Conservation (phyloP, 306 rosid species). For the Canavalia ensiformis region DNA sequence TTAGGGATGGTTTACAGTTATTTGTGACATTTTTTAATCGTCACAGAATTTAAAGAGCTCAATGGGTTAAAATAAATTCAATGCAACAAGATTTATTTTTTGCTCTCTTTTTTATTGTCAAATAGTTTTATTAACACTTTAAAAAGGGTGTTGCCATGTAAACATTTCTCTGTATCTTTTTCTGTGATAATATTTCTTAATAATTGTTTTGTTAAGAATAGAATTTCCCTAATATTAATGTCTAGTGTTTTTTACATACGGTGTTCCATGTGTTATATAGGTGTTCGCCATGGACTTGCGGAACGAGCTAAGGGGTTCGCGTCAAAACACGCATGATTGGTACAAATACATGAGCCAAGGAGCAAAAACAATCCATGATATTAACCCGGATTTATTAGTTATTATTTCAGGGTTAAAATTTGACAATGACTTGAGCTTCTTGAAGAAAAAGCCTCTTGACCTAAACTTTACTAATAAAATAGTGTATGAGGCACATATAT, state of each 20-base stretch:
- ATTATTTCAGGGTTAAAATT: slow-evolving; percentile 54
- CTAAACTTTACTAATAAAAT: slow-evolving; percentile 50
- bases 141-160: too few species aligned
- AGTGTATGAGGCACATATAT: slow-evolving; percentile 57
- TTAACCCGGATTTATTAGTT: slow-evolving; percentile 47
- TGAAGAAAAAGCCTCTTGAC: slow-evolving; percentile 46
- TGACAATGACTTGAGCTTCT: slow-evolving; percentile 50
- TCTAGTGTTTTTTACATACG: neutral
- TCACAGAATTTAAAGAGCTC: too few species aligned
- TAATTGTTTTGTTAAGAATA: too few species aligned
- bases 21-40: too few species aligned
- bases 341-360: slow-evolving; percentile 51
- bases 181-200: too few species aligned
- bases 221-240: neutral
- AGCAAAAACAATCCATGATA: slow-evolving; percentile 48
- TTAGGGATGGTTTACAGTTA: too few species aligned
- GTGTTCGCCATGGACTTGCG: slow-evolving; percentile 60
- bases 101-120: too few species aligned
- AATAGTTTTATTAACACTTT: too few species aligned
- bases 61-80: too few species aligned
- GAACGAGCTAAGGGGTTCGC: slow-evolving; percentile 60
- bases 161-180: too few species aligned
- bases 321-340: slow-evolving; percentile 52
- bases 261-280: slow-evolving; percentile 26
- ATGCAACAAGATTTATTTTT: too few species aligned